Conservation (phyloP, 2,329 filamentous ascomycete species). For the Sclerotinia minor region DNA sequence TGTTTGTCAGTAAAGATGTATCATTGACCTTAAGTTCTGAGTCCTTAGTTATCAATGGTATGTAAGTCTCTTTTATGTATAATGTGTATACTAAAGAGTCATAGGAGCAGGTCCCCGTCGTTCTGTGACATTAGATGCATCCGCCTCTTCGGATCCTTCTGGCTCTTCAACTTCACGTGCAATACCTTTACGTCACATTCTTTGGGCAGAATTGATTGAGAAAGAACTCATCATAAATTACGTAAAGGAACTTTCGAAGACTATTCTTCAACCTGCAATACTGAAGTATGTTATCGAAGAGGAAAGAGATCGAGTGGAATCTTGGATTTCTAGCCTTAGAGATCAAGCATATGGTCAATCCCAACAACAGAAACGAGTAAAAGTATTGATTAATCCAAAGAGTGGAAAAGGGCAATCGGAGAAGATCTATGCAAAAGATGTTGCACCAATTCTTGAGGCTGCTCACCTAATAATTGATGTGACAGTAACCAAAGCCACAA, state of each 20-base stretch:
- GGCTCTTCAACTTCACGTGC: slow-evolving; percentile 12
- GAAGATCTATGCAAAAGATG: slow-evolving; percentile 69
- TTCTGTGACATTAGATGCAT: slow-evolving; percentile 21
- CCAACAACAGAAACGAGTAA: slow-evolving; percentile 71
- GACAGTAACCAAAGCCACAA: slow-evolving; percentile 65
- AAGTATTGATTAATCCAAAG: slow-evolving; percentile 85
- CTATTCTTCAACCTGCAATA: slow-evolving; percentile 35
- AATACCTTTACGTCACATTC: slow-evolving; percentile 24
- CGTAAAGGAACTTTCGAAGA: slow-evolving; percentile 22
- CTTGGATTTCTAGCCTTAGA: slow-evolving; percentile 65
- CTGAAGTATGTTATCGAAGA: slow-evolving; percentile 46
- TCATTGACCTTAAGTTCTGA: slow-evolving; percentile 19
- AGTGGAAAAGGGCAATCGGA: slow-evolving; percentile 76
- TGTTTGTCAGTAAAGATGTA: slow-evolving; percentile 18
- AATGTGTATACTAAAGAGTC: neutral
- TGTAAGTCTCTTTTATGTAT: neutral
- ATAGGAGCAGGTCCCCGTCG: slow-evolving; percentile 18
- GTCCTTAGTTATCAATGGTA: slow-evolving; percentile 20
- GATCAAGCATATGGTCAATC: slow-evolving; percentile 67
- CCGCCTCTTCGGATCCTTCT: slow-evolving; percentile 21
- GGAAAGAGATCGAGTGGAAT: slow-evolving; percentile 37
- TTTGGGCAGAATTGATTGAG: slow-evolving; percentile 23
- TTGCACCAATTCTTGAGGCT: slow-evolving; percentile 77
- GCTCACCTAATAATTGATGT: slow-evolving; percentile 77
- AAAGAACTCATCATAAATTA: slow-evolving; percentile 24